Percentiles rank a stretch among this genome's conserved stretches.
phyloP scores from a whole-genome alignment of 495 filamentous ascomycete genomes.

The Penicillium turbatum region DNA sequence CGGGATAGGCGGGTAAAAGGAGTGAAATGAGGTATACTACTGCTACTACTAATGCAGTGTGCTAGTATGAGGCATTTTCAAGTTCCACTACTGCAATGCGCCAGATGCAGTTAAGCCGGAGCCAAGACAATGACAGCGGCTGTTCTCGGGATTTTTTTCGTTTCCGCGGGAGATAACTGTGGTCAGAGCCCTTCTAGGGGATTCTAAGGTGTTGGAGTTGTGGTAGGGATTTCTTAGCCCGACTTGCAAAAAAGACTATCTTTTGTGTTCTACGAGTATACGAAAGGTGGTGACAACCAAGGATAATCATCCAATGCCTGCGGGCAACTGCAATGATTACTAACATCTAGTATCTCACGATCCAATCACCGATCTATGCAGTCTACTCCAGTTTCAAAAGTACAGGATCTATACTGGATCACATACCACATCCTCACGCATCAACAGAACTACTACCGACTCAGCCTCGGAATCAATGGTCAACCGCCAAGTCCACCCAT shows the following conservation, averaged over 20 bases:
- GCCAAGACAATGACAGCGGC: conserved; percentile 7
- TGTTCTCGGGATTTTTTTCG: not conserved
- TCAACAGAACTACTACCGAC: not conserved
- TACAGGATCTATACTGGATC: too few relatives aligned
- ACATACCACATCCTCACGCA: not conserved
- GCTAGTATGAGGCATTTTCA: conserved; percentile 11
- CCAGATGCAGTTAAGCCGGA: conserved; percentile 4
- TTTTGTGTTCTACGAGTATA: not conserved
- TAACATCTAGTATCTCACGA: not conserved
- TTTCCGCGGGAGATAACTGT: not conserved
- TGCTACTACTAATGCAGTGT: not conserved
- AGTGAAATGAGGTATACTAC: not conserved
- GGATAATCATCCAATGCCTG: too few relatives aligned
- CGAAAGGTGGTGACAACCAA: not conserved
- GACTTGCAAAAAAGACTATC: not conserved
- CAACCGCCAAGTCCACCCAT: conserved; percentile 4
- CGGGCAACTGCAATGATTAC: not conserved
- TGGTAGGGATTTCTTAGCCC: not conserved
- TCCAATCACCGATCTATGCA: not conserved
- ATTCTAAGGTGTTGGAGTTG: not conserved
- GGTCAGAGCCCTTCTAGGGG: too few relatives aligned
- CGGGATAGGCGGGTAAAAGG: conserved; percentile 2
- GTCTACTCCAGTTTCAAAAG: not conserved
- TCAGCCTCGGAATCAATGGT: not conserved
- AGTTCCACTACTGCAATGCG: conserved; percentile 2